Evolutionary conservation across 1,139 yeast species (phyloP), one percentile per base, ranked within the genome.

Genomic region (Meyerozyma elateridarum): DNA sequence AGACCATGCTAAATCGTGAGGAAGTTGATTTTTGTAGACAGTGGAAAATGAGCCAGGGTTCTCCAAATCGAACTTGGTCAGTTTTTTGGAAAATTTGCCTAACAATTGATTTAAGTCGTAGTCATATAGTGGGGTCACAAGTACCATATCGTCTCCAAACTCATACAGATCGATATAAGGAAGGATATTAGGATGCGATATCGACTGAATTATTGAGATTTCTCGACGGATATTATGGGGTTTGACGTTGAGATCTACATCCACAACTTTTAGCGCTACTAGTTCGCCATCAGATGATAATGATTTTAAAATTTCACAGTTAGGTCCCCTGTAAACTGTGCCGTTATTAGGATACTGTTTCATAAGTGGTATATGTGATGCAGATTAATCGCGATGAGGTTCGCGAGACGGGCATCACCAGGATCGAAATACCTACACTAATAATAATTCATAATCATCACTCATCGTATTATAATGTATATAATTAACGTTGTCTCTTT

Each of bases 151-250:
- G 33, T 67, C 73, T 11, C 45, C 39, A 21, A 49, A 36, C 22
- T 41, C 37, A 28, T 52, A 57, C 30, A 51, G 49, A 22, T 51
- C 49, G 11, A 58, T 19, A 20, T 51, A 46, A 18, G 40, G 41
- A n/a, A 60, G 45, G 6, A 65, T 41, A 28, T 49, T 44, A 2
- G 33, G 33, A 29, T 59, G 57, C 5, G 44, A 29, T 15, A 60
- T 42, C 18, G 37, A 34, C 36, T 51, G 41, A 7, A 66, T 40
- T 5, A 64, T 45, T 9, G 34, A 30, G 21, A 66, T 49, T 42
- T 68, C 73, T 29, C 51, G 48, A n/a, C 44, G 34, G 24, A 64
- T 51, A 36, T 61, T 49, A 44, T 68, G 74, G 6, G 74, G 74
- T 22, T 62, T 59, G 17, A 52, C 36, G 22, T 47, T 40, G 24